phyloP scores from a whole-genome alignment of 192 early-diverging fungal genomes.

The Coemansia sp. region DNA sequence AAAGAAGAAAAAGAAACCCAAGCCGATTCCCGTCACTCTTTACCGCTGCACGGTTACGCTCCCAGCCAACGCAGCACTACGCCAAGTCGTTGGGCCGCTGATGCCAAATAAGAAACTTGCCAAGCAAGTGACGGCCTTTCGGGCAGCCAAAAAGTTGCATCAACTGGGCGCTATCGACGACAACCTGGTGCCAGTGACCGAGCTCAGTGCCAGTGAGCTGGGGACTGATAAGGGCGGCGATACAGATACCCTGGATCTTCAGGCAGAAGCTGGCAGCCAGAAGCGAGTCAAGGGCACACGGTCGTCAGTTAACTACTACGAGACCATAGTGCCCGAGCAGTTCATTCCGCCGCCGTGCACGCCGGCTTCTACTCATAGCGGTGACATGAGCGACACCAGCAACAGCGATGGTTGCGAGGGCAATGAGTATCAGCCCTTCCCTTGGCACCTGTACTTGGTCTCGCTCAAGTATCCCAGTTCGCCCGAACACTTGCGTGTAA shows the following conservation, averaged over 20 bases:
- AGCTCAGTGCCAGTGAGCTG: neutral
- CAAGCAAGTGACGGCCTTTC: slow-evolving; percentile 70
- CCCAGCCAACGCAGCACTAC: slow-evolving; percentile 67
- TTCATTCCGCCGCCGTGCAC: slow-evolving; percentile 17
- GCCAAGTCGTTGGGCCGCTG: slow-evolving; percentile 55
- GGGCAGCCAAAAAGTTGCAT: slow-evolving; percentile 74
- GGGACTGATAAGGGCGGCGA: neutral
- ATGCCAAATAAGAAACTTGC: slow-evolving; percentile 65
- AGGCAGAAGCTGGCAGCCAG: neutral
- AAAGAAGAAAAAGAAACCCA: slow-evolving; percentile 21
- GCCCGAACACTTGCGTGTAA: slow-evolving; percentile 1
- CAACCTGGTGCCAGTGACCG: slow-evolving; percentile 63
- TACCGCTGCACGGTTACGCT: slow-evolving; percentile 60
- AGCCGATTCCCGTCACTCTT: neutral
- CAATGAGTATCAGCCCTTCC: slow-evolving; percentile 11
- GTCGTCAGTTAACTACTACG: slow-evolving; percentile 24
- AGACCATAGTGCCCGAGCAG: slow-evolving; percentile 13
- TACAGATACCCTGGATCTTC: neutral
- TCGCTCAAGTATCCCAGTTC: slow-evolving; percentile 29
- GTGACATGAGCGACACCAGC: neutral
- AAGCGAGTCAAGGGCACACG: slow-evolving; percentile 29
- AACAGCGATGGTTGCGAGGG: slow-evolving; percentile 8
- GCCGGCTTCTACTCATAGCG: neutral
- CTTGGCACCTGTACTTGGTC: slow-evolving; percentile 37
- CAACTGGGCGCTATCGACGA: slow-evolving; percentile 71